Conservation (phyloP, 306 rosid species). For the Sphenostylis stenocarpa region DNA sequence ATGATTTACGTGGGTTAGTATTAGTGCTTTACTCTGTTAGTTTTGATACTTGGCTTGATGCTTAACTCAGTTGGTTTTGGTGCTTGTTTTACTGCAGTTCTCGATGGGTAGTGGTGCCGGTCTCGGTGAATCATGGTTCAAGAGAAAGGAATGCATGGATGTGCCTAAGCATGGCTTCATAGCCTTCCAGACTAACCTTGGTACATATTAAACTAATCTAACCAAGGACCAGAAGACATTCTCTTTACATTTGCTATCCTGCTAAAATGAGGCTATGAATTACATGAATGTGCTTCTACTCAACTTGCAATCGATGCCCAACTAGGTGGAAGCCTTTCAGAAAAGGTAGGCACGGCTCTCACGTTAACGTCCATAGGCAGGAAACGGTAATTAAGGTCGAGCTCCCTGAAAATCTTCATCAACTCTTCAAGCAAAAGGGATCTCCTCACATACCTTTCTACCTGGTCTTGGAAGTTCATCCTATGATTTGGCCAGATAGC, state of each 20-base stretch:
- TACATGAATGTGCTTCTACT: constrained; percentile 17
- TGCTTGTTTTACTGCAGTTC: too few relatives aligned
- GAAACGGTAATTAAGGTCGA: constrained; percentile 76
- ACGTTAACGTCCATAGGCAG: constrained; percentile 66
- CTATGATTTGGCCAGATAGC: constrained; percentile 75
- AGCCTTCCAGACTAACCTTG: too few relatives aligned
- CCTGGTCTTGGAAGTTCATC: constrained; percentile 86
- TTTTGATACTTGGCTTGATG: too few relatives aligned
- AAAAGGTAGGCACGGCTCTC: constrained; percentile 56
- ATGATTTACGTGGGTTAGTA: too few relatives aligned
- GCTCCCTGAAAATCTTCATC: constrained; percentile 67
- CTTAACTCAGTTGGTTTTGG: too few relatives aligned
- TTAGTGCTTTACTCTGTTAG: too few relatives aligned
- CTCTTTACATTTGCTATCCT: constrained; percentile 37
- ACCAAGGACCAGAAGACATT: neutral
- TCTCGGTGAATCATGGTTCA: too few relatives aligned
- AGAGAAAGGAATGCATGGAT: neutral
- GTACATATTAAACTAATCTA: constrained; percentile 20
- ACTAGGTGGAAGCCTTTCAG: constrained; percentile 55
- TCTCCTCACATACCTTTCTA: constrained; percentile 71
- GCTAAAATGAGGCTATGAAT: neutral
- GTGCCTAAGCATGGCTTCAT: constrained; percentile 15
- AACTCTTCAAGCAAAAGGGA: constrained; percentile 74
- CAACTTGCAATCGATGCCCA: constrained; percentile 45
- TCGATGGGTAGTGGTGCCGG: too few relatives aligned